Evolutionary conservation across 176 grass and related monocot genomes (phyloP), one percentile per base, ranked within the genome.

Genomic region (Oryza meyeriana): DNA sequence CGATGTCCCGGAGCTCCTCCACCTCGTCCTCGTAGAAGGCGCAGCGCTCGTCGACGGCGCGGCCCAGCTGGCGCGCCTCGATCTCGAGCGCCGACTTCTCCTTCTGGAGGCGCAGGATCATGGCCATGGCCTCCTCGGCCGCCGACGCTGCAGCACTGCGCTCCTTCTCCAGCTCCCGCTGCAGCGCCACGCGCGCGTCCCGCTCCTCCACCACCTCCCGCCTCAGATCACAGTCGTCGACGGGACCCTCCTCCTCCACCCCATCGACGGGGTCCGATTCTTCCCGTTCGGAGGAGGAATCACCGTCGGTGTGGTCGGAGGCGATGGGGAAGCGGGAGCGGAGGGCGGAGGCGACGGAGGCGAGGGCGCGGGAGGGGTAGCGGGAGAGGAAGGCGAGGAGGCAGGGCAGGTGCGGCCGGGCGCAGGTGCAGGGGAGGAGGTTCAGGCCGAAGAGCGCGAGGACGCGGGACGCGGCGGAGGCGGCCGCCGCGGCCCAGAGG

Each of bases 31-130:
- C 85, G 83, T 99, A 90, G 74, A 88, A 94, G 31, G 89, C 74
- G 65, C 86, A 83, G 18, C 92, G 94, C 61, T 99, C 93, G 70
- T 94, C 91, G 0, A 82, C 82, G 68, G 89, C 87, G 52, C 91
- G 85, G 22, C 80, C 83, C 76, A 87, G 92, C 77, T 96, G 97
- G 6, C 93, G 87, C 4, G 62, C 48, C 87, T 99, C 93, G 20
- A 99, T 90, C 82, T 92, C 91, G 4, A 95, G 72, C 17, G 85
- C 87, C 0, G 93, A 90, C 74, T 99, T 99, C 41, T 96, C 97
- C 87, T 96, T 89, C 80, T 96, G 97, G 63, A 96, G 91, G 31
- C 97, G 89, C 69, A 94, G 67, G 86, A 99, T 99, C 97, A 99
- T 99, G 10, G 89, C 83, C 97, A 99, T 99, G 45, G 97, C 97